phyloP scores from a whole-genome alignment of 148 eudicot species.

The Talinum fruticosum region DNA sequence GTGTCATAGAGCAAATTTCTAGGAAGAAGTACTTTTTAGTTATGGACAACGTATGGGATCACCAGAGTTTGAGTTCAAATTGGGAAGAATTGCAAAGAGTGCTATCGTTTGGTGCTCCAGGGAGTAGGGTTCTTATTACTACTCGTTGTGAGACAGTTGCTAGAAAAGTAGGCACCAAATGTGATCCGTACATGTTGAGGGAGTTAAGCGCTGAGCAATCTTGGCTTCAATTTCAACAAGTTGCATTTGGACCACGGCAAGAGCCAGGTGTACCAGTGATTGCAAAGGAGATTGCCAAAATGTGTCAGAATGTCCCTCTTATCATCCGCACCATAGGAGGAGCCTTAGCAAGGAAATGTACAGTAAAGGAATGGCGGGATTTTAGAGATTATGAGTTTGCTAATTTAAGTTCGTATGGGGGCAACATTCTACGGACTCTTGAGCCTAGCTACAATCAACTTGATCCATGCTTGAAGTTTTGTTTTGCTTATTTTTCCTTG shows the following conservation, averaged over 20 bases:
- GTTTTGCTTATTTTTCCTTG: slow-evolving; percentile 9
- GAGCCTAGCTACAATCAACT: background rate
- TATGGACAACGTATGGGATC: no score
- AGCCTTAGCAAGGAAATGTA: background rate
- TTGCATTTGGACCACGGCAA: background rate
- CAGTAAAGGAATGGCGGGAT: background rate
- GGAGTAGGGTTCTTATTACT: background rate
- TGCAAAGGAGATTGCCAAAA: background rate
- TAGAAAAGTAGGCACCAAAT: background rate
- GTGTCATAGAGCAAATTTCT: no score
- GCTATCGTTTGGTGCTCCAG: background rate
- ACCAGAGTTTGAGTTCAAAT: no score
- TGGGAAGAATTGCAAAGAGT: no score
- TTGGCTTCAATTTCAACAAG: background rate
- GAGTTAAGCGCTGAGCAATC: background rate
- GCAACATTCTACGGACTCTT: background rate
- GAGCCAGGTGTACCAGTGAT: background rate
- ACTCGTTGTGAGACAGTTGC: background rate
- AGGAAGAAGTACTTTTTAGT: no score
- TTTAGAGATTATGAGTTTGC: background rate
- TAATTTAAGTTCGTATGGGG: background rate
- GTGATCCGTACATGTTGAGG: background rate
- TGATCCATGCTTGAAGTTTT: background rate
- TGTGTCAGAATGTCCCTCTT: background rate
- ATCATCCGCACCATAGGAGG: background rate